Percentiles rank a stretch among this genome's conserved stretches.
Conservation (phyloP, 1,284 basidiomycete genomes). For the Austropuccinia psidii region DNA sequence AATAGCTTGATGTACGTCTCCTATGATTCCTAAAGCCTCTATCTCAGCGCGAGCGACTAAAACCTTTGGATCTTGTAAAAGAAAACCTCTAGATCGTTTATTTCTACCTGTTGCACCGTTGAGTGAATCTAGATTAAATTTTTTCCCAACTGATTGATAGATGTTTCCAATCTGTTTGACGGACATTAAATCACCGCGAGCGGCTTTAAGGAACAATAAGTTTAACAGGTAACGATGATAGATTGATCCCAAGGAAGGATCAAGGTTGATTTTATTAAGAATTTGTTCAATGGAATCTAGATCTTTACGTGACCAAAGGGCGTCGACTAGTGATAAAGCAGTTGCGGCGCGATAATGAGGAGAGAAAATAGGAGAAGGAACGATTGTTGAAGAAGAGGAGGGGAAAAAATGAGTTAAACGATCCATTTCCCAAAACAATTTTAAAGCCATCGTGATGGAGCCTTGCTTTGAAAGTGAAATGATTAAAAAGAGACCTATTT, state of each 20-base stretch:
- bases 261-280: neutral
- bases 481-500: slow-evolving; percentile 6
- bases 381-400: neutral
- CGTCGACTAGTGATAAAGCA: slow-evolving; percentile 19
- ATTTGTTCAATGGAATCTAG: slow-evolving; percentile 20
- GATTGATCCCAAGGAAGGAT: slow-evolving; percentile 9
- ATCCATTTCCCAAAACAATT: slow-evolving; percentile 27
- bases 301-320: slow-evolving; percentile 9
- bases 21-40: slow-evolving; percentile 14
- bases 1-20: slow-evolving; percentile 7
- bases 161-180: neutral
- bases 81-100: slow-evolving; percentile 6
- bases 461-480: slow-evolving; percentile 31
- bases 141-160: slow-evolving; percentile 13
- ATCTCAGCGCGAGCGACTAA: slow-evolving; percentile 23
- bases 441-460: slow-evolving; percentile 13
- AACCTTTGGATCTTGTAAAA: slow-evolving; percentile 18
- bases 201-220: slow-evolving; percentile 16
- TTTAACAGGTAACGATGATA: slow-evolving; percentile 21
- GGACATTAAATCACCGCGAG: slow-evolving; percentile 3
- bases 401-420: neutral
- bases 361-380: neutral
- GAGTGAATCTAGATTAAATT: too few species aligned
- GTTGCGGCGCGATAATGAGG: neutral
- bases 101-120: slow-evolving; percentile 2